These are phyloP conservation scores for Arthroderma uncinatum DNA, from an alignment of 2,329 filamentous ascomycete species.

Conservation along the genomic window DNA sequence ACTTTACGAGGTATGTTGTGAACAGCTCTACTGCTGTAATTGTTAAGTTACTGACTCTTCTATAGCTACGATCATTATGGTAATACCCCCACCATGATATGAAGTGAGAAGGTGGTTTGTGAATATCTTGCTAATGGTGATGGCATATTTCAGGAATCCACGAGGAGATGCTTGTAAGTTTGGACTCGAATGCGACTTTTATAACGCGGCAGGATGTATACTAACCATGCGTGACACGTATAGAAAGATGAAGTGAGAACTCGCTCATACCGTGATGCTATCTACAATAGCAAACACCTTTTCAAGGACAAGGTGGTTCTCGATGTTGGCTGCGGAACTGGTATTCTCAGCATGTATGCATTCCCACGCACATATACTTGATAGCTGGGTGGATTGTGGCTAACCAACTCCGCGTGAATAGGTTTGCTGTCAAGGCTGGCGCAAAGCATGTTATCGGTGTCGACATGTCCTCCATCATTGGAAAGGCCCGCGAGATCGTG, in stretches of 20 bases:
- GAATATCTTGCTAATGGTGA: slow-evolving; percentile 9
- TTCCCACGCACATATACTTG: not conserved
- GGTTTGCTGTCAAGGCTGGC: slow-evolving; percentile 93
- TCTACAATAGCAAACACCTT: slow-evolving; percentile 90
- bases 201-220: slow-evolving; percentile 9
- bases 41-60: not conserved
- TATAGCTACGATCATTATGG: slow-evolving; percentile 94
- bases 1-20: slow-evolving; percentile 77
- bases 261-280: slow-evolving; percentile 90
- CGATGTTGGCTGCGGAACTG: slow-evolving; percentile 93
- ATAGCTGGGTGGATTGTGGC: slow-evolving; percentile 13
- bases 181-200: slow-evolving; percentile 8
- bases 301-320: slow-evolving; percentile 91
- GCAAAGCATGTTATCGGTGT: slow-evolving; percentile 98
- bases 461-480: slow-evolving; percentile 99
- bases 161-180: slow-evolving; percentile 90
- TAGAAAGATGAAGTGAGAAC: slow-evolving; percentile 99
- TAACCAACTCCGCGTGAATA: slow-evolving; percentile 29
- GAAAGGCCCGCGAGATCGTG: slow-evolving; percentile 95
- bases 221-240: slow-evolving; percentile 14
- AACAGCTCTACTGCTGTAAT: slow-evolving; percentile 15
- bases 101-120: not conserved
- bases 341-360: slow-evolving; percentile 91
- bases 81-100: slow-evolving; percentile 32
- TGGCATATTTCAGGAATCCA: slow-evolving; percentile 61